Percentiles rank a stretch among this genome's conserved stretches.
Conservation (phyloP, 192 early-diverging fungal species). For the Coemansia aciculifera region DNA sequence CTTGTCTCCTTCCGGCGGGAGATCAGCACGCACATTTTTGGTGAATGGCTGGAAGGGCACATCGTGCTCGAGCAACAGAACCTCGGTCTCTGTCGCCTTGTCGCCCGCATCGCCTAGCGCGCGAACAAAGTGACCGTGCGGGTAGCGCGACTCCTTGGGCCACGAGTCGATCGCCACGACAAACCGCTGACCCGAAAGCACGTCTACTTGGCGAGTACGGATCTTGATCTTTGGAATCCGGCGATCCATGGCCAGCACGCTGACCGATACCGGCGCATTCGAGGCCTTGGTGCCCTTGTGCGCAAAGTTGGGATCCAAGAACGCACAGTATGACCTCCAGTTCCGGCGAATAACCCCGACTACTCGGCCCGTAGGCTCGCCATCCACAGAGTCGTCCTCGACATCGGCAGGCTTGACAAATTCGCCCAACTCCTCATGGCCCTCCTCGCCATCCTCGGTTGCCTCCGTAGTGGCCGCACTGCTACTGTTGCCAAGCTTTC, state of each 20-base stretch:
- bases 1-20: slow-evolving; percentile 84
- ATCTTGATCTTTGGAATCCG: slow-evolving; percentile 94
- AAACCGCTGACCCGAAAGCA: slow-evolving; percentile 79
- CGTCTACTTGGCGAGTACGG: slow-evolving; percentile 82
- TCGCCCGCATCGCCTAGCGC: slow-evolving; percentile 93
- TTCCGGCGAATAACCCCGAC: slow-evolving; percentile 94
- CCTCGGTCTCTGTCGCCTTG: slow-evolving; percentile 92
- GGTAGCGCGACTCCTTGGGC: slow-evolving; percentile 76
- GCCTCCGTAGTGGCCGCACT: not conserved
- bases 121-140: slow-evolving; percentile 91
- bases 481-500: not conserved
- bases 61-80: slow-evolving; percentile 93
- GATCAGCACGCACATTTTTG: slow-evolving; percentile 73
- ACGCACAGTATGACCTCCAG: slow-evolving; percentile 94
- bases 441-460: not conserved
- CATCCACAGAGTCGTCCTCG: slow-evolving; percentile 24
- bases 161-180: slow-evolving; percentile 93
- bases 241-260: slow-evolving; percentile 88
- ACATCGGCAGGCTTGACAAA: slow-evolving; percentile 25
- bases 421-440: slow-evolving; percentile 13
- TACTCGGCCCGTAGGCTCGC: slow-evolving; percentile 81
- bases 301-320: slow-evolving; percentile 72
- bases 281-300: slow-evolving; percentile 60
- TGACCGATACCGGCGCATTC: slow-evolving; percentile 57
- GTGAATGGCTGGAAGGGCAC: slow-evolving; percentile 95